Evolutionary conservation across 495 filamentous ascomycete species (phyloP), one percentile per base, ranked within the genome.

Genomic region (Aspergillus affinis): DNA sequence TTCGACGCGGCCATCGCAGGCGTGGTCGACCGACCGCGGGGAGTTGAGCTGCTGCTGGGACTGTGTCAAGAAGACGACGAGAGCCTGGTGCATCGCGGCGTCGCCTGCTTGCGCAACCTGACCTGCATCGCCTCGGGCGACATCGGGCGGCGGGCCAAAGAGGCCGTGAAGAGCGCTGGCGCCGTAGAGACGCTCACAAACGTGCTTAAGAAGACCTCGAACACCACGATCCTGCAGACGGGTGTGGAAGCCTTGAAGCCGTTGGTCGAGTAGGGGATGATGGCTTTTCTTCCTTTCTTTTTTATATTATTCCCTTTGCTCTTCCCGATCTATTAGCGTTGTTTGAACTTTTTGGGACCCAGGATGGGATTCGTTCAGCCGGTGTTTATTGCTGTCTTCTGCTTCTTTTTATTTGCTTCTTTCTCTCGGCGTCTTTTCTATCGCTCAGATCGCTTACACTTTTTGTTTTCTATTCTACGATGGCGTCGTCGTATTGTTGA

Each of bases 1-100:
- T 92, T 84, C 63, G 90, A 93, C 60, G 81, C 78, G 1, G 86
- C 87, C 0, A 88, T 93, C 17, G 78, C 83, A 29, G 87, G 80
- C 2, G 77, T 97, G 26, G 61, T 93, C 60, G 83, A 83, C 45
- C 79, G 85, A 48, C 83, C 92, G 23, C 76, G 87, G 13, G 90
- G 91, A 0, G 78, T 90, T 7, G 81, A 86, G 54, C 80, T 90
- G 41, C 63, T 98, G 19, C 69, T 98, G 47, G 82, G 79, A 0
- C 69, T 97, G 50, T 95, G 91, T 65, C 71, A 77, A 36, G 93
- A 97, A 60, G 86, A 90, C 17, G 83, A 83, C 57, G 88, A 90
- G 59, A 89, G 88, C 51, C 67, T 96, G 23, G 78, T 86, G 51
- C 90, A 95, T 67, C 76, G 94, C 15, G 94, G 92, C 0, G 82